These are phyloP conservation scores for Quercus suber DNA, from an alignment of 306 rosid species.

Conservation along the genomic window DNA sequence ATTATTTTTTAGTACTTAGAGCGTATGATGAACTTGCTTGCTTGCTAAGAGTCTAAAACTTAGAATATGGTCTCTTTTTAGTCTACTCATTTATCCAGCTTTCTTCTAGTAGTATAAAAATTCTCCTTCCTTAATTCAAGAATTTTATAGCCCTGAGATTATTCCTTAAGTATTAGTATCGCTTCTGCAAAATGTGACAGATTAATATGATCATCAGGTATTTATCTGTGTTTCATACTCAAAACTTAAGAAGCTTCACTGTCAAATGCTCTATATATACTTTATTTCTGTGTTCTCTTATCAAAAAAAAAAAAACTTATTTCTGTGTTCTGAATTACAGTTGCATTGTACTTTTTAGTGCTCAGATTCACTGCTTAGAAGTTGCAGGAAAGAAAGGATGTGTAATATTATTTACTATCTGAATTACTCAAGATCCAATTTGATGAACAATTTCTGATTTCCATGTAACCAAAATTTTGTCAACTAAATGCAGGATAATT, in stretches of 20 bases:
- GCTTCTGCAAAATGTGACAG: constrained; percentile 1
- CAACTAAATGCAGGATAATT: neutral
- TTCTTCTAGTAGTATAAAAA: neutral
- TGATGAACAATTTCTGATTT: neutral
- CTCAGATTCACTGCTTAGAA: neutral
- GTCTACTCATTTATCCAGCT: neutral
- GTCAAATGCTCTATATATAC: neutral
- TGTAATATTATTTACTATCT: neutral
- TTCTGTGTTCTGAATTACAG: neutral
- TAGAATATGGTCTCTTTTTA: neutral
- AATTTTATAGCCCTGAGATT: neutral
- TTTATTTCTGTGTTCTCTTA: neutral
- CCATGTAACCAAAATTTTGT: neutral
- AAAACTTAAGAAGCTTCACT: neutral
- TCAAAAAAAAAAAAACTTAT: too few relatives aligned
- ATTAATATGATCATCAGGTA: neutral
- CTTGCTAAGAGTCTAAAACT: constrained; percentile 13
- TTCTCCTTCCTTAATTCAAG: neutral
- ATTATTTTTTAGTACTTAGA: neutral
- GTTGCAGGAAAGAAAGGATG: neutral
- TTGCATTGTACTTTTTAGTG: neutral
- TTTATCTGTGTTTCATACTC: neutral
- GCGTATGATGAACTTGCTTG: constrained; percentile 7
- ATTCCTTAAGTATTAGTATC: neutral
- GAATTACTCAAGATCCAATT: neutral